Percentiles rank a stretch among this genome's conserved stretches.
These are phyloP conservation scores for Hypocrella siamensis DNA, from an alignment of 2,329 filamentous ascomycete genomes.

Conservation along the genomic window DNA sequence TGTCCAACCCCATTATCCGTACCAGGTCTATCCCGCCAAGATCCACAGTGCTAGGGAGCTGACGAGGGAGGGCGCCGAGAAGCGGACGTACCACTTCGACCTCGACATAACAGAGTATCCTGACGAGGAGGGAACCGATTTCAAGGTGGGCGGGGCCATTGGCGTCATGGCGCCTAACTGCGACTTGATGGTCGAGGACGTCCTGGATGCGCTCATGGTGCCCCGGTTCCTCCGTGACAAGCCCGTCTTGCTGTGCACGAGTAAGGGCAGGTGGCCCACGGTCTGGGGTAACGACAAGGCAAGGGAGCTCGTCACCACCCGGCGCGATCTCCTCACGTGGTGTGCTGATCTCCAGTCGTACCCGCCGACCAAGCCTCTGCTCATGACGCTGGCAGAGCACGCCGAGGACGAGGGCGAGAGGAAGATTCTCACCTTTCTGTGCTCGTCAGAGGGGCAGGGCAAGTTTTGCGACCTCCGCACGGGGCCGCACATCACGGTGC, in stretches of 20 bases:
- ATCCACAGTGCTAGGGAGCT: slow-evolving; percentile 74
- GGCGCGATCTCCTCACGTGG: slow-evolving; percentile 88
- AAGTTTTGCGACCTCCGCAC: slow-evolving; percentile 91
- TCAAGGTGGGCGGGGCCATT: slow-evolving; percentile 92
- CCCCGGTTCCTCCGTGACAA: slow-evolving; percentile 74
- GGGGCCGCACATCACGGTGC: slow-evolving; percentile 68
- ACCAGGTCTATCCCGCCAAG: slow-evolving; percentile 80
- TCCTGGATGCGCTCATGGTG: slow-evolving; percentile 69
- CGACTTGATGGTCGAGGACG: slow-evolving; percentile 57
- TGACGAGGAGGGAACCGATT: slow-evolving; percentile 68
- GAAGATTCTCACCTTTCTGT: slow-evolving; percentile 75
- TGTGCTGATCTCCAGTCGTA: slow-evolving; percentile 89
- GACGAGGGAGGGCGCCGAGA: slow-evolving; percentile 78
- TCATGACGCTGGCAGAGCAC: slow-evolving; percentile 76
- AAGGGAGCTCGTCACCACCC: slow-evolving; percentile 75
- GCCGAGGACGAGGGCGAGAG: slow-evolving; percentile 67
- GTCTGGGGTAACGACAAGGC: slow-evolving; percentile 90
- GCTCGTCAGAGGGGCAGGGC: slow-evolving; percentile 78
- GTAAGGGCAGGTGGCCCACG: slow-evolving; percentile 79
- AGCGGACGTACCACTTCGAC: slow-evolving; percentile 95
- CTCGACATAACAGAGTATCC: slow-evolving; percentile 94
- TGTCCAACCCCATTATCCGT: slow-evolving; percentile 88
- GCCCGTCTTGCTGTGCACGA: slow-evolving; percentile 64
- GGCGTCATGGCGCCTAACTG: slow-evolving; percentile 86
- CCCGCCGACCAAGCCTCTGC: slow-evolving; percentile 73